These are phyloP conservation scores for Breynia disticha DNA, from an alignment of 441 rosid genomes.

Conservation along the genomic window DNA sequence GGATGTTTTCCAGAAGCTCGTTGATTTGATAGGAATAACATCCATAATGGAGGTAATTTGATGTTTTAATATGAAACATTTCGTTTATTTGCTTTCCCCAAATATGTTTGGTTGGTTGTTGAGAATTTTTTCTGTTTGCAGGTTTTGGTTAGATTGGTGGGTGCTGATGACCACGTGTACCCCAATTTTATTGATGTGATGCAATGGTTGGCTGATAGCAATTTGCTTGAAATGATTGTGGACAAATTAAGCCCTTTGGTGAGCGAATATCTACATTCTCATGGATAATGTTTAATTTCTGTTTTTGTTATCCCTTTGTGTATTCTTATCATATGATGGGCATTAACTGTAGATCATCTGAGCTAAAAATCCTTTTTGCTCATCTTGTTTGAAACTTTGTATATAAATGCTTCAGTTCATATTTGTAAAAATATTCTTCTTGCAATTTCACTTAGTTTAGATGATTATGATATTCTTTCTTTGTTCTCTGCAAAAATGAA, in stretches of 20 bases:
- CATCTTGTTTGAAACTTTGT: too few relatives aligned
- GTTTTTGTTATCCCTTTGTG: background rate
- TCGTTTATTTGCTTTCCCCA: slow-evolving; percentile 8
- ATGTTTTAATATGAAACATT: slow-evolving; percentile 3
- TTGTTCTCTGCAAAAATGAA: too few relatives aligned
- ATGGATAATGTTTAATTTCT: background rate
- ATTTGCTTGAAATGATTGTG: slow-evolving; percentile 87
- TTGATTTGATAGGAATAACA: slow-evolving; percentile 91
- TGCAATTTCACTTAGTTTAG: background rate
- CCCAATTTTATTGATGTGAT: slow-evolving; percentile 92
- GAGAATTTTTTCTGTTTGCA: slow-evolving; percentile 16
- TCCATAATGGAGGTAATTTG: slow-evolving; percentile 90
- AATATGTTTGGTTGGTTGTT: slow-evolving; percentile 13
- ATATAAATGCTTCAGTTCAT: too few relatives aligned
- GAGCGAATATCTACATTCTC: slow-evolving; percentile 23
- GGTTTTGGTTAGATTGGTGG: slow-evolving; percentile 93
- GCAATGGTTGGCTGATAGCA: slow-evolving; percentile 93
- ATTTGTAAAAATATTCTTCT: too few relatives aligned
- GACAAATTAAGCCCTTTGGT: slow-evolving; percentile 85
- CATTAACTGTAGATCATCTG: background rate
- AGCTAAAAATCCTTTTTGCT: too few relatives aligned
- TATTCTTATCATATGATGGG: background rate
- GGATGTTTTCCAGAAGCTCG: slow-evolving; percentile 66
- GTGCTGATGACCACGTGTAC: slow-evolving; percentile 92
- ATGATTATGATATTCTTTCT: background rate